Evolutionary conservation across 1,284 basidiomycete genomes (phyloP).

Genomic region (Fomitopsis pinicola): DNA sequence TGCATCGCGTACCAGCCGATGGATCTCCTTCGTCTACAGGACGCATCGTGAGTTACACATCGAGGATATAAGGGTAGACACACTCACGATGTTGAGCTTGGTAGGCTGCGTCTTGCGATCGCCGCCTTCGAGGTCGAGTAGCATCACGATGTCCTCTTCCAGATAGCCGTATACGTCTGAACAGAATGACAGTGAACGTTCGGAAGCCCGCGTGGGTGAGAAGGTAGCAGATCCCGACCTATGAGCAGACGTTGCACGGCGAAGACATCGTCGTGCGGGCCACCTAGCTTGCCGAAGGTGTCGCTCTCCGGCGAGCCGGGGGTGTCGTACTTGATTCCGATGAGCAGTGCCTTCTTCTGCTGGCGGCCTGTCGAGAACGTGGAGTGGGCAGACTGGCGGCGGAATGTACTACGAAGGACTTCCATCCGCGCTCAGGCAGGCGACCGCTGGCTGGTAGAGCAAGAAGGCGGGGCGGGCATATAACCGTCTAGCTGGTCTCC

Average conservation of each 20-base stretch:
- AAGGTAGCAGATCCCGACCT: constrained; percentile 1
- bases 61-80: neutral
- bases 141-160: constrained; percentile 8
- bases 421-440: neutral
- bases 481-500: too few species aligned
- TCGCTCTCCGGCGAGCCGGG: neutral
- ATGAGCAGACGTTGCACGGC: constrained; percentile 9
- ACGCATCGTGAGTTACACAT: neutral
- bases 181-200: neutral
- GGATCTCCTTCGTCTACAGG: constrained; percentile 8
- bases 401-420: neutral
- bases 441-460: too few species aligned
- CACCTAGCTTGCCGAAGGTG: neutral
- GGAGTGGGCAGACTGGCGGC: neutral
- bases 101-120: constrained; percentile 5
- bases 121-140: constrained; percentile 9
- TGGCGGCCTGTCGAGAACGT: neutral
- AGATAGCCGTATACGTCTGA: constrained; percentile 9
- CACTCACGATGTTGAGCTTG: constrained; percentile 14
- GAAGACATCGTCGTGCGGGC: constrained; percentile 10
- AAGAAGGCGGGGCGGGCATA: neutral
- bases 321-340: constrained; percentile 13
- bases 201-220: neutral
- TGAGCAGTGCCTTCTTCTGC: constrained; percentile 11
- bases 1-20: constrained; percentile 8